Conservation (phyloP, 495 filamentous ascomycete genomes). For the Penicillium riverlandense region DNA sequence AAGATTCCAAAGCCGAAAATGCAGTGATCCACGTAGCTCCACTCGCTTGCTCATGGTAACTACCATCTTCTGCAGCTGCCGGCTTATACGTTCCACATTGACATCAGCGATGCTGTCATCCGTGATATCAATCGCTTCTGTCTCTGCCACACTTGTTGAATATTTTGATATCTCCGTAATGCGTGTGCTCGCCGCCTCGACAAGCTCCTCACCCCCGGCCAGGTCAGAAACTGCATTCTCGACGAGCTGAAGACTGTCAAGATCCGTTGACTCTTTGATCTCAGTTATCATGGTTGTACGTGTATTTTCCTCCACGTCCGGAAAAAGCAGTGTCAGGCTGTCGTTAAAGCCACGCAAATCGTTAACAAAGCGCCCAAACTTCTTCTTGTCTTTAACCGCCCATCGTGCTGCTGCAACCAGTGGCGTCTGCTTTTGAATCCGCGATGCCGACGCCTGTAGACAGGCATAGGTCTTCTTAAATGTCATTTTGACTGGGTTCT, state of each 20-base stretch:
- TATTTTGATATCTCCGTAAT: neutral
- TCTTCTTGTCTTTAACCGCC: conserved; percentile 6
- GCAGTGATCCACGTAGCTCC: neutral
- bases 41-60: neutral
- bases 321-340: conserved; percentile 1
- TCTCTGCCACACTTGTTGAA: neutral
- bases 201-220: neutral
- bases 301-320: neutral
- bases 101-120: too few species aligned
- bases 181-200: neutral
- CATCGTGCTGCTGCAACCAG: neutral
- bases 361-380: conserved; percentile 1
- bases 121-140: too few species aligned
- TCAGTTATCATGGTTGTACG: too few species aligned
- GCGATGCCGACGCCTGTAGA: too few species aligned
- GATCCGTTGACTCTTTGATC: too few species aligned
- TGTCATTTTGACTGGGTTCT: too few species aligned
- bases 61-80: conserved; percentile 1
- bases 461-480: too few species aligned
- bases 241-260: too few species aligned
- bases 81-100: neutral
- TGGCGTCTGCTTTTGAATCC: neutral
- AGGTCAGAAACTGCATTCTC: too few species aligned
- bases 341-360: conserved; percentile 5
- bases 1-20: neutral